Evolutionary conservation across 805 yeast genomes (phyloP).

Genomic region (Ogataea henricii): DNA sequence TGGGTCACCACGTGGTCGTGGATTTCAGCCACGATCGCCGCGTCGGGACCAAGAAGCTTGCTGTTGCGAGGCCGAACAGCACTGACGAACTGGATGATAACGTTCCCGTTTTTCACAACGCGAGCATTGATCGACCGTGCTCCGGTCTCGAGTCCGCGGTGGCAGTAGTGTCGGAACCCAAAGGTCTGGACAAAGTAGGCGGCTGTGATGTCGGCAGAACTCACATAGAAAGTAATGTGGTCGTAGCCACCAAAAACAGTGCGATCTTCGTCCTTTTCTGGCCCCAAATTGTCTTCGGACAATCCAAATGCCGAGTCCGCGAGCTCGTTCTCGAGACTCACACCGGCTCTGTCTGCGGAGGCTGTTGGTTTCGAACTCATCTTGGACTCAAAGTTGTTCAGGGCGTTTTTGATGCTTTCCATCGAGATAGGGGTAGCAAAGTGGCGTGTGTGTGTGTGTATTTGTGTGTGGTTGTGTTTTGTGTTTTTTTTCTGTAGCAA

Average conservation of each 20-base stretch:
- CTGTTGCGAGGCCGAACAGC: constrained; percentile 35
- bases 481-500: not conserved
- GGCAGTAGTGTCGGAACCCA: constrained; percentile 68
- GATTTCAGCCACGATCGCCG: constrained; percentile 34
- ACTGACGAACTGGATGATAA: constrained; percentile 50
- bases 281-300: constrained; percentile 1
- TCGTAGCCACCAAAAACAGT: constrained; percentile 46
- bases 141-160: constrained; percentile 69
- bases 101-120: constrained; percentile 60
- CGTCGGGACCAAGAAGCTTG: constrained; percentile 12
- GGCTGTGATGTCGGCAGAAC: constrained; percentile 72
- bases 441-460: not conserved
- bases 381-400: constrained; percentile 1
- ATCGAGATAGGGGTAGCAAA: too few species aligned
- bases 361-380: not conserved
- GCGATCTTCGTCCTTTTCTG: constrained; percentile 8
- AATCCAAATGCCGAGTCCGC: not conserved
- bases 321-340: not conserved
- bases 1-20: constrained; percentile 53
- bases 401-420: constrained; percentile 11
- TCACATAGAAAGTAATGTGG: constrained; percentile 68
- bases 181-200: constrained; percentile 50
- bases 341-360: not conserved
- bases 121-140: constrained; percentile 55
- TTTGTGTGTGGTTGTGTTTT: not conserved